phyloP scores from a whole-genome alignment of 352 stramenopile species.

The Pythium scleroteichum region DNA sequence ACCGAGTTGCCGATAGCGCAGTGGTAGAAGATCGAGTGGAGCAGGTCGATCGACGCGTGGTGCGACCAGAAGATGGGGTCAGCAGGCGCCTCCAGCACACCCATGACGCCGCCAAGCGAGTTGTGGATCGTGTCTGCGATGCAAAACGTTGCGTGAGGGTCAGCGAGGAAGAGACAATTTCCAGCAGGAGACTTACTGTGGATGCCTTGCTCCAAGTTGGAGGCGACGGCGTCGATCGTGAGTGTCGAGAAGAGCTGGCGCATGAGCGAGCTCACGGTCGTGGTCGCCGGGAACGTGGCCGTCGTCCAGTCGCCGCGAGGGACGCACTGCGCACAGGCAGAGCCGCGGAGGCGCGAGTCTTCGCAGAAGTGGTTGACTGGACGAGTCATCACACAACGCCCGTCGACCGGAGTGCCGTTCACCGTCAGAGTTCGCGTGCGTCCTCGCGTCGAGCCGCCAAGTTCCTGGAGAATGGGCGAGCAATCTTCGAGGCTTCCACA shows the following conservation, averaged over 20 bases:
- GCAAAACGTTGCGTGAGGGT: constrained; percentile 2
- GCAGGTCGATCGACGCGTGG: constrained; percentile 77
- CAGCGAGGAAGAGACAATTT: background rate
- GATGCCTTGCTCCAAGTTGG: constrained; percentile 68
- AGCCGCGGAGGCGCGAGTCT: constrained; percentile 39
- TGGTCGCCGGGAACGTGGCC: constrained; percentile 60
- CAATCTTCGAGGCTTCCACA: constrained; percentile 79
- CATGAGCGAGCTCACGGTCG: constrained; percentile 71
- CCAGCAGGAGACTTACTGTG: constrained; percentile 56
- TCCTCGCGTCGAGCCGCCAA: constrained; percentile 58
- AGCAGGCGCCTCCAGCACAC: constrained; percentile 64
- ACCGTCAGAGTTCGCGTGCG: constrained; percentile 46
- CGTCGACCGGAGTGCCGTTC: constrained; percentile 65
- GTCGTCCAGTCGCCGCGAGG: constrained; percentile 65
- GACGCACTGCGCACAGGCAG: constrained; percentile 59
- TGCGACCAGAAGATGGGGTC: constrained; percentile 90
- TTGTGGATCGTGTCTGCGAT: constrained; percentile 87
- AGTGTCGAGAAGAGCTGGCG: constrained; percentile 68
- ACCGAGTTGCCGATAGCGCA: constrained; percentile 68
- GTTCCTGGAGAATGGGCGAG: constrained; percentile 63
- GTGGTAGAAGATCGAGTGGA: constrained; percentile 87
- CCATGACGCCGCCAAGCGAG: constrained; percentile 67
- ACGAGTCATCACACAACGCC: constrained; percentile 47
- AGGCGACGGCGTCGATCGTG: constrained; percentile 66
- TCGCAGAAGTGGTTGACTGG: constrained; percentile 83